Percentiles rank a stretch among this genome's conserved stretches.
phyloP scores from a whole-genome alignment of 2,329 filamentous ascomycete species.

The Sclerotinia nivalis region DNA sequence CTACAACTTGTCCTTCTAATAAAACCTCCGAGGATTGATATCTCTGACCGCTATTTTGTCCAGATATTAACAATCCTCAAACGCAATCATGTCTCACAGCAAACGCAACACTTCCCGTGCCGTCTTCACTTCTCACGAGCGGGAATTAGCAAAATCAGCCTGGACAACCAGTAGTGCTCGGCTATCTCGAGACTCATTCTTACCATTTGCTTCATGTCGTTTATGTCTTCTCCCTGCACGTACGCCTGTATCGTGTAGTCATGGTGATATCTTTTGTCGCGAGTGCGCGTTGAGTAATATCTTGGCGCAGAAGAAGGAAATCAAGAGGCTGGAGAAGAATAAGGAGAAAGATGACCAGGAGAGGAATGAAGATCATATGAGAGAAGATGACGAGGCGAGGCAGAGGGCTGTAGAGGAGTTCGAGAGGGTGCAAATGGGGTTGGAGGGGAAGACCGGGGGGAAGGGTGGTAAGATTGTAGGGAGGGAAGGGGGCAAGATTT shows the following conservation, averaged over 20 bases:
- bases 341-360: constrained; percentile 63
- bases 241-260: constrained; percentile 78
- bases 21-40: too few relatives aligned
- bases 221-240: constrained; percentile 81
- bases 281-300: constrained; percentile 92
- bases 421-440: constrained; percentile 77
- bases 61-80: constrained; percentile 39
- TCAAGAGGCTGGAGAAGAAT: constrained; percentile 74
- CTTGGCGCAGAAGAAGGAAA: constrained; percentile 87
- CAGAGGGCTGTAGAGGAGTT: constrained; percentile 76
- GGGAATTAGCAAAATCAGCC: constrained; percentile 73
- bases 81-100: constrained; percentile 50
- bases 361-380: constrained; percentile 57
- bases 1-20: background rate
- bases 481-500: constrained; percentile 47
- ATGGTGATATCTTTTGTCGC: constrained; percentile 90
- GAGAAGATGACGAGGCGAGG: constrained; percentile 68
- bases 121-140: constrained; percentile 92
- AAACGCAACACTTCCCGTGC: constrained; percentile 91
- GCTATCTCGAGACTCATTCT: constrained; percentile 84
- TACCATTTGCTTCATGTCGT: constrained; percentile 85
- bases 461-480: constrained; percentile 44
- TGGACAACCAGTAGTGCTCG: constrained; percentile 85
- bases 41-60: constrained; percentile 40
- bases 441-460: constrained; percentile 44